These are phyloP conservation scores for Eucalyptus dawsonii DNA, from an alignment of 345 rosid genomes.

Conservation along the genomic window DNA sequence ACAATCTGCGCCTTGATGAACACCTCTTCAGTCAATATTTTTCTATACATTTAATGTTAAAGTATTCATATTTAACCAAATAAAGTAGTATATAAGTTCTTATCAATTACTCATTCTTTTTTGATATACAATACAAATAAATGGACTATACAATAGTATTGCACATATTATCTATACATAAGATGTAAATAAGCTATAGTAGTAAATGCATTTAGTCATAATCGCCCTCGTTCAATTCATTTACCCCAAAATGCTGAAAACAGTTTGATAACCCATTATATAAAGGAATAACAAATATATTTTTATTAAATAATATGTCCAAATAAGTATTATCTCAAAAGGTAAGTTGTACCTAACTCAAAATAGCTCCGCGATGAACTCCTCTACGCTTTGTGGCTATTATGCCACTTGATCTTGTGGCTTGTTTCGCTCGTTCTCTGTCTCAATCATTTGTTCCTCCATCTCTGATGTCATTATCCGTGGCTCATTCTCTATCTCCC, in stretches of 20 bases:
- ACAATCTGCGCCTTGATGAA: too few species aligned
- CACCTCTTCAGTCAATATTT: conserved; percentile 11
- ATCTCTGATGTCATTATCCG: rapidly evolving
- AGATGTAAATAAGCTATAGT: conserved; percentile 30
- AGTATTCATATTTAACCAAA: conserved; percentile 18
- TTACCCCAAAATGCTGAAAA: not conserved
- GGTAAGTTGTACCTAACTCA: not conserved
- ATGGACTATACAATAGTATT: conserved; percentile 25
- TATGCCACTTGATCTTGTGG: too few species aligned
- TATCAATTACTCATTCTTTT: conserved; percentile 2
- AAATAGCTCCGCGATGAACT: not conserved
- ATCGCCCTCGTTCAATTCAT: not conserved
- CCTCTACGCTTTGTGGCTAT: rapidly evolving
- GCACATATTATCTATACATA: conserved; percentile 19
- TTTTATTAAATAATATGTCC: not conserved
- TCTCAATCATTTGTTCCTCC: too few species aligned
- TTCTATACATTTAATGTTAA: conserved; percentile 32
- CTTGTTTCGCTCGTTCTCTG: rapidly evolving
- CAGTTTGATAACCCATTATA: not conserved
- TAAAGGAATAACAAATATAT: not conserved
- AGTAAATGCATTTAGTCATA: conserved; percentile 24
- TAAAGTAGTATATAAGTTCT: not conserved
- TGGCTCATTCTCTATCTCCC: too few species aligned
- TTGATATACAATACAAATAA: conserved; percentile 19
- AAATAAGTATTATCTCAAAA: not conserved